phyloP scores from a whole-genome alignment of 441 rosid species.

The Gossypium davidsonii region DNA sequence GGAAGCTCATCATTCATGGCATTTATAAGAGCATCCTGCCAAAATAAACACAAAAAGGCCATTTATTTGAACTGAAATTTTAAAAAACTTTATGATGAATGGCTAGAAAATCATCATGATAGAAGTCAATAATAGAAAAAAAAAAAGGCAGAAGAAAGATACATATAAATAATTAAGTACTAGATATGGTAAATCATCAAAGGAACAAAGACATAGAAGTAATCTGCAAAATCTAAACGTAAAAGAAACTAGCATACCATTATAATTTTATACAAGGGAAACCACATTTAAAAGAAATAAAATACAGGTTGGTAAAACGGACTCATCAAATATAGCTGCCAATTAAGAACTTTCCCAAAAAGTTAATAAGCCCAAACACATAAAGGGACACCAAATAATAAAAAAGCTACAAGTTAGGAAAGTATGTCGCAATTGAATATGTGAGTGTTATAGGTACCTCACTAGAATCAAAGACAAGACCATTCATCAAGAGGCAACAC shows the following conservation, averaged over 20 bases:
- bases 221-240: neutral
- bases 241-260: slow-evolving; percentile 5
- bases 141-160: neutral
- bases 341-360: neutral
- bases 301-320: neutral
- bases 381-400: slow-evolving; percentile 2
- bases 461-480: slow-evolving; percentile 79
- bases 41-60: slow-evolving; percentile 21
- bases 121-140: slow-evolving; percentile 14
- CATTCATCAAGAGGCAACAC: slow-evolving; percentile 88
- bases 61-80: slow-evolving; percentile 1
- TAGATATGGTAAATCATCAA: neutral
- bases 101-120: slow-evolving; percentile 4
- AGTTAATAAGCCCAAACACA: neutral
- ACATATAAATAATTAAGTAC: neutral
- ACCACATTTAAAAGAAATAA: neutral
- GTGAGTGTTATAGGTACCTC: slow-evolving; percentile 52
- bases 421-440: slow-evolving; percentile 9
- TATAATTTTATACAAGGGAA: neutral
- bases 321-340: neutral
- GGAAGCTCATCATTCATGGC: slow-evolving; percentile 97
- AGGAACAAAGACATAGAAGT: neutral
- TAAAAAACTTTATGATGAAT: neutral
- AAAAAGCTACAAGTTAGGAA: slow-evolving; percentile 4
- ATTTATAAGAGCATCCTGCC: slow-evolving; percentile 80